Conservation (phyloP, 1,139 yeast genomes). For the Saccharomyces hybrid region DNA sequence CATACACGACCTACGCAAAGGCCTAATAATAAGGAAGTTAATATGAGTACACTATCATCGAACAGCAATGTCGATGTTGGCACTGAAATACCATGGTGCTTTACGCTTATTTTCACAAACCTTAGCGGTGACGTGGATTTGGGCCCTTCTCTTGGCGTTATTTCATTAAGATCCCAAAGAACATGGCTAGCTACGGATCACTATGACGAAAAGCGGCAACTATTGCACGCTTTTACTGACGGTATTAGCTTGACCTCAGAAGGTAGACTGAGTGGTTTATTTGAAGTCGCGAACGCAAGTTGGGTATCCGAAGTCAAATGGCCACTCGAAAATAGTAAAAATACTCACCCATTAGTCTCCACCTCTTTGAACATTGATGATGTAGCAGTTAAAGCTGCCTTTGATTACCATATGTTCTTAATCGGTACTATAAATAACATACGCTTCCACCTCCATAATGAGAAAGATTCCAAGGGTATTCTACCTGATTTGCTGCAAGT, state of each 20-base stretch:
- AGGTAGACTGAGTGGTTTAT: conserved; percentile 72
- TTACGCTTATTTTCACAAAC: conserved; percentile 50
- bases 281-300: conserved; percentile 45
- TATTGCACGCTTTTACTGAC: conserved; percentile 54
- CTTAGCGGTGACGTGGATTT: conserved; percentile 57
- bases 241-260: conserved; percentile 46
- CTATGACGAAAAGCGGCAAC: conserved; percentile 64
- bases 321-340: conserved; percentile 37
- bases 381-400: conserved; percentile 53
- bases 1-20: conserved; percentile 10
- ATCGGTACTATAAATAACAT: conserved; percentile 47
- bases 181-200: conserved; percentile 69
- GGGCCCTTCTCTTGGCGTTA: conserved; percentile 75
- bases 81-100: conserved; percentile 57
- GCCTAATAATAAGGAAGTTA: conserved; percentile 6
- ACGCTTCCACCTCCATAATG: conserved; percentile 59
- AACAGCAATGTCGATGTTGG: conserved; percentile 7
- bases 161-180: conserved; percentile 46
- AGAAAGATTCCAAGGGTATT: conserved; percentile 41
- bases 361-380: conserved; percentile 51
- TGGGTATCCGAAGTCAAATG: conserved; percentile 66
- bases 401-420: conserved; percentile 80
- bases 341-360: conserved; percentile 62
- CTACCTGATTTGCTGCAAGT: conserved; percentile 59
- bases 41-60: conserved; percentile 8